phyloP scores from a whole-genome alignment of 2,329 filamentous ascomycete genomes.

The Colletotrichum scovillei region DNA sequence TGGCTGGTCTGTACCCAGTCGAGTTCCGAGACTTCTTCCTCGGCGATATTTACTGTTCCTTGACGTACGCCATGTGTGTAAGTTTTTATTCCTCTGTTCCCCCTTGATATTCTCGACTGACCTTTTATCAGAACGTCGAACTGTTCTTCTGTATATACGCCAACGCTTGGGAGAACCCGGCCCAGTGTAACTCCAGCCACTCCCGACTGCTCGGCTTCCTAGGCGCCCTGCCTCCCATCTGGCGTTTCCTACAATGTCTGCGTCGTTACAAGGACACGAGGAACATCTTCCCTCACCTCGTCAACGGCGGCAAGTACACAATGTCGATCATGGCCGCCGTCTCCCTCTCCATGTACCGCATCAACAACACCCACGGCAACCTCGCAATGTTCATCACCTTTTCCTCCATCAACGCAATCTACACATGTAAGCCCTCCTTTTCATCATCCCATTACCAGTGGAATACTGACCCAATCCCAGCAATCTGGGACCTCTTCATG shows the following conservation, averaged over 20 bases:
- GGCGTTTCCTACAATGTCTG: slow-evolving; percentile 91
- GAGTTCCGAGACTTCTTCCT: slow-evolving; percentile 98
- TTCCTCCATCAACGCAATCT: slow-evolving; percentile 84
- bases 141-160: slow-evolving; percentile 96
- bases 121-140: slow-evolving; percentile 76
- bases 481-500: slow-evolving; percentile 95
- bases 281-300: slow-evolving; percentile 90
- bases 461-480: slow-evolving; percentile 47
- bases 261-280: slow-evolving; percentile 88
- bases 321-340: slow-evolving; percentile 86
- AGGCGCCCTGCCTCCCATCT: slow-evolving; percentile 83
- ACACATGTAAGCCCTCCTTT: slow-evolving; percentile 69
- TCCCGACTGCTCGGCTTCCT: slow-evolving; percentile 90
- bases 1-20: slow-evolving; percentile 90
- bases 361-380: slow-evolving; percentile 66
- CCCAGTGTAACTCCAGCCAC: slow-evolving; percentile 85
- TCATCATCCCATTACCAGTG: no score
- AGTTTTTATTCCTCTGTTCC: slow-evolving; percentile 48
- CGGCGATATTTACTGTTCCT: slow-evolving; percentile 96
- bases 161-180: slow-evolving; percentile 77
- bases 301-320: slow-evolving; percentile 91
- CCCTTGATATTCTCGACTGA: not conserved
- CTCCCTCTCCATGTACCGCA: slow-evolving; percentile 84
- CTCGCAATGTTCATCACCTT: slow-evolving; percentile 83
- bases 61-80: slow-evolving; percentile 90